Percentiles rank a stretch among this genome's conserved stretches.
phyloP scores from a whole-genome alignment of 805 yeast species.

The Candida qinlingensis region DNA sequence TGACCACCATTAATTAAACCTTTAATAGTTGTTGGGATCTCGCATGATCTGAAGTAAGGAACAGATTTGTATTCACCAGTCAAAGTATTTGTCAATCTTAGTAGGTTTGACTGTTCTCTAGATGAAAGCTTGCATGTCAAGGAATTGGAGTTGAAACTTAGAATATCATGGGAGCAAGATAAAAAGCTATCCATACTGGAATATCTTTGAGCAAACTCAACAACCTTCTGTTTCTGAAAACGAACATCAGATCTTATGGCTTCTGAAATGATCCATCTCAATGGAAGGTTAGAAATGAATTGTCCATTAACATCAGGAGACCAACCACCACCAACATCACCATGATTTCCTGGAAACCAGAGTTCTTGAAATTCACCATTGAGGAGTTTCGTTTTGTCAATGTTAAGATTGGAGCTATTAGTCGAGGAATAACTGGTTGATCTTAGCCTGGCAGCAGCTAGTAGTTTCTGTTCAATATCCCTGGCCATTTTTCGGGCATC shows the following conservation, averaged over 20 bases:
- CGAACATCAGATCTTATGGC: conserved; percentile 45
- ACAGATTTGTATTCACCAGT: conserved; percentile 2
- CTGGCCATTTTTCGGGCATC: conserved; percentile 15
- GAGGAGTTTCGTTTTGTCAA: conserved; percentile 22
- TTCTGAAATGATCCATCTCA: conserved; percentile 58
- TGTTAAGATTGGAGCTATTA: conserved; percentile 7
- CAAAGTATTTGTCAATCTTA: conserved; percentile 6
- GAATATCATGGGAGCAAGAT: conserved; percentile 49
- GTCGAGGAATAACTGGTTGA: conserved; percentile 4
- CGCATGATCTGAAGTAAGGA: conserved; percentile 20
- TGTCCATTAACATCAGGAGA: conserved; percentile 39
- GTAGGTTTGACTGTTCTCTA: conserved; percentile 7
- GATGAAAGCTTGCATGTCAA: conserved; percentile 12
- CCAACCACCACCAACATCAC: conserved; percentile 72
- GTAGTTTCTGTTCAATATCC: conserved; percentile 10
- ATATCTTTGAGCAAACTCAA: conserved; percentile 34
- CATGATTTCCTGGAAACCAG: conserved; percentile 69
- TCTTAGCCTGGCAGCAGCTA: not conserved
- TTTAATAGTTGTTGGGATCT: conserved; percentile 5
- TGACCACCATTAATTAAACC: conserved; percentile 16
- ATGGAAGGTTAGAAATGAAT: conserved; percentile 42
- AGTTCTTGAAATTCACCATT: conserved; percentile 41
- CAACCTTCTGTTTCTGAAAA: conserved; percentile 38
- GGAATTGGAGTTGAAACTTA: conserved; percentile 26
- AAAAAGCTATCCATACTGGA: conserved; percentile 37